A percentile compares a stretch with the other conserved stretches of the same genome.
Evolutionary conservation across 1,284 basidiomycete species (phyloP).

Genomic region (Apiotrichum mycotoxinovorans): DNA sequence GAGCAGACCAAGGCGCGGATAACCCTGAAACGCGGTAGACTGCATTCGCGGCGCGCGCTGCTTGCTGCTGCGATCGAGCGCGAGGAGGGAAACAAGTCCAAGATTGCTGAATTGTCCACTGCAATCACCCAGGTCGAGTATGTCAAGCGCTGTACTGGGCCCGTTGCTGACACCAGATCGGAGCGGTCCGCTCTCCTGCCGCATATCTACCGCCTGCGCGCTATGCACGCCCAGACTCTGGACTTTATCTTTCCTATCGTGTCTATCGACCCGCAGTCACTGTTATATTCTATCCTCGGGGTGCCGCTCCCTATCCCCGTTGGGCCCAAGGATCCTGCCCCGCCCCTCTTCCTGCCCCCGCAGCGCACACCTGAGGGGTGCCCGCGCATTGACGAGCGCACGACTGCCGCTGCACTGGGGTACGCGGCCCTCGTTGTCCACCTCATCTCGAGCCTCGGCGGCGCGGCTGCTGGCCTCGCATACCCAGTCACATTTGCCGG

Average conservation of each 20-base stretch:
- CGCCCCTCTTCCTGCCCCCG: conserved; percentile 66
- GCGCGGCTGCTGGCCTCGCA: conserved; percentile 55
- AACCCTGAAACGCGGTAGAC: conserved; percentile 21
- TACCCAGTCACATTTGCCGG: conserved; percentile 88
- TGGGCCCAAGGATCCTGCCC: conserved; percentile 70
- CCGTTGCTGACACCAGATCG: conserved; percentile 13
- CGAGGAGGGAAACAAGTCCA: conserved; percentile 24
- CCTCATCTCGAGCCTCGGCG: conserved; percentile 72
- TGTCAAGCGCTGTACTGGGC: conserved; percentile 8
- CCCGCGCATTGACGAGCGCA: conserved; percentile 70
- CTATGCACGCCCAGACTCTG: conserved; percentile 68
- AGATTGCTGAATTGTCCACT: conserved; percentile 20
- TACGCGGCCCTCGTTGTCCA: conserved; percentile 81
- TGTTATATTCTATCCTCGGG: conserved; percentile 77
- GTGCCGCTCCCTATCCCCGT: conserved; percentile 81
- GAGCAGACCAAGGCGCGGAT: conserved; percentile 31
- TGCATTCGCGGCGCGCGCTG: conserved; percentile 27
- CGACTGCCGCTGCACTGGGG: conserved; percentile 78
- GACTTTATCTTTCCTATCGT: conserved; percentile 83
- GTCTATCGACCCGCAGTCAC: conserved; percentile 69
- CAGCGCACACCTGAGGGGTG: conserved; percentile 51
- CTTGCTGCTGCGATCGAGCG: conserved; percentile 29
- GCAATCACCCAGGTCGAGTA: conserved; percentile 31
- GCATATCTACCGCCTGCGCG: conserved; percentile 59
- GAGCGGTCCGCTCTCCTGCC: conserved; percentile 54